Conservation (phyloP, 441 rosid species). For the Aleurites moluccanus region DNA sequence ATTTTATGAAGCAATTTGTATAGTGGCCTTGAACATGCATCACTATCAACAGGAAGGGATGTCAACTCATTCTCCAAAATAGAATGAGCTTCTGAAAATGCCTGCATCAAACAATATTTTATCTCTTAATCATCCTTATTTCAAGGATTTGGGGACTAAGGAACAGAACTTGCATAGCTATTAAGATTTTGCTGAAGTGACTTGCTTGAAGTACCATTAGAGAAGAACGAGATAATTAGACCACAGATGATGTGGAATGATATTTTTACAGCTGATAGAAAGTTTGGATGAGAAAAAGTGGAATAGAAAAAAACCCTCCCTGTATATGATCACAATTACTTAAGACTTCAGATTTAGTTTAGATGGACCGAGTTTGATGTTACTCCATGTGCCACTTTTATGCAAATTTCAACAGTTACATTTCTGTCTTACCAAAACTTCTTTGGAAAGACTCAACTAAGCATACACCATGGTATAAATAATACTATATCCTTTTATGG, state of each 20-base stretch:
- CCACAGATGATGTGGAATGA: neutral
- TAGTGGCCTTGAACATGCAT: slow-evolving; percentile 45
- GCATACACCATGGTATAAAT: neutral
- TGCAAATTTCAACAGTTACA: neutral
- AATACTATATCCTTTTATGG: too few species aligned
- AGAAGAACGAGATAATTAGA: neutral
- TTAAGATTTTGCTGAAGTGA: neutral
- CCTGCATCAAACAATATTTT: slow-evolving; percentile 52
- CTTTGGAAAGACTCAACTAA: neutral
- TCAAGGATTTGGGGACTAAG: neutral
- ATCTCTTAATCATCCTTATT: slow-evolving; percentile 6
- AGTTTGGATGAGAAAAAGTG: neutral
- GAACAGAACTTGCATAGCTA: too few species aligned
- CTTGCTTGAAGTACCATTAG: neutral
- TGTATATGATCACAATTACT: neutral
- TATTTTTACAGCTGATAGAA: neutral
- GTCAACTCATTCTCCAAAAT: slow-evolving; percentile 75
- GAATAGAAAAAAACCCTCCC: neutral
- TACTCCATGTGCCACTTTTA: neutral
- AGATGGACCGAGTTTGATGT: too few species aligned
- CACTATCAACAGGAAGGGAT: slow-evolving; percentile 45
- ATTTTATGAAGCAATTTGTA: slow-evolving; percentile 73
- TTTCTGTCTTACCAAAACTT: neutral
- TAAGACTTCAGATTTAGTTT: neutral
- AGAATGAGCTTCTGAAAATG: slow-evolving; percentile 95